A percentile compares a stretch with the other conserved stretches of the same genome.
phyloP scores from a whole-genome alignment of 2,329 filamentous ascomycete genomes.

The Ophiostoma sp. region DNA sequence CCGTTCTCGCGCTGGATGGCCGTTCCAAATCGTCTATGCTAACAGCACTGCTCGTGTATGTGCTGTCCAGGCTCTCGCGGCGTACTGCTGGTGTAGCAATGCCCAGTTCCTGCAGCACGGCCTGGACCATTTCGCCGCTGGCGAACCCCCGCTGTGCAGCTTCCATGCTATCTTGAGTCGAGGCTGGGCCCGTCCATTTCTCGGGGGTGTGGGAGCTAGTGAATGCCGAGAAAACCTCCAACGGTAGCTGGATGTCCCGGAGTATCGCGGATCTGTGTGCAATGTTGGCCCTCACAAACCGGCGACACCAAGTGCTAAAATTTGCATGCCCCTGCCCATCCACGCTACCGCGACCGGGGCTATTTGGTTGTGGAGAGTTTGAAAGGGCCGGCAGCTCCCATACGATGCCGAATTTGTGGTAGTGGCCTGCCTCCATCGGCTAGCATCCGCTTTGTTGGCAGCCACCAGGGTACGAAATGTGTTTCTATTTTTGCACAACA shows the following conservation, averaged over 20 bases:
- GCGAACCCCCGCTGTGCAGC: not conserved
- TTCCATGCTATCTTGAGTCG: not conserved
- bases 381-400: conserved; percentile 8
- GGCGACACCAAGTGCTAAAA: conserved; percentile 14
- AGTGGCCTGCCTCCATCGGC: conserved; percentile 7
- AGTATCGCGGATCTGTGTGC: not conserved
- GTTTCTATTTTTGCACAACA: not conserved
- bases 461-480: not conserved
- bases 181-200: not conserved
- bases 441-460: conserved; percentile 2
- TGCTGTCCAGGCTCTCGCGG: not conserved
- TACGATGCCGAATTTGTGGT: conserved; percentile 9
- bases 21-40: not conserved
- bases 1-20: not conserved
- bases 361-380: not conserved
- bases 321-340: not conserved
- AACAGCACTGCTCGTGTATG: not conserved
- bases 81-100: not conserved
- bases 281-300: conserved; percentile 13
- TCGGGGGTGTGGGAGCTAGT: not conserved
- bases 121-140: conserved; percentile 14
- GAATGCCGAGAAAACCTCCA: conserved; percentile 1
- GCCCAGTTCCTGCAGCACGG: conserved; percentile 9
- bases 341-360: not conserved
- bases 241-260: conserved; percentile 9